Evolutionary conservation across 805 yeast genomes (phyloP).

Genomic region (Lipomyces sp.): DNA sequence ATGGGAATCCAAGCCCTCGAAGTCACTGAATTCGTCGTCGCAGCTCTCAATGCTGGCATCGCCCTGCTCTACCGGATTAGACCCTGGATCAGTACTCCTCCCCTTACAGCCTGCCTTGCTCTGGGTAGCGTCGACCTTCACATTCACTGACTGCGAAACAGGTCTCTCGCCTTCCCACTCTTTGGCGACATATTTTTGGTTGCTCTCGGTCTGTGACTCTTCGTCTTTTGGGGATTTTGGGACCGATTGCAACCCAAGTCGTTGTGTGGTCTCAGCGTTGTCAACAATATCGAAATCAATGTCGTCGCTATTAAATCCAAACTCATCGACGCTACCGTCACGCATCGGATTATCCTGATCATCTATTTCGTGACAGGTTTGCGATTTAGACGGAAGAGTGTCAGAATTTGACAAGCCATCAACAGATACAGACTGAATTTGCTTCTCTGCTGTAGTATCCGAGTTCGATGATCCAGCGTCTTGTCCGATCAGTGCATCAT

Average conservation of each 20-base stretch:
- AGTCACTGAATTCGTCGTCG: background rate
- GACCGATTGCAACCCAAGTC: background rate
- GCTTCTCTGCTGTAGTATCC: background rate
- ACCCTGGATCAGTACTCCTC: background rate
- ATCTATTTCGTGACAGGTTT: background rate
- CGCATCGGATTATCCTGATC: background rate
- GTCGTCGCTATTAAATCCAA: slow-evolving; percentile 16
- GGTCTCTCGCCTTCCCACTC: background rate
- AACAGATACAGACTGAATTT: background rate
- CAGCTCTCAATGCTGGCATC: background rate
- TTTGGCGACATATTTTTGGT: no score
- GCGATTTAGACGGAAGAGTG: background rate
- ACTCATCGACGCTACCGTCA: slow-evolving; percentile 11
- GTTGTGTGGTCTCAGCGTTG: background rate
- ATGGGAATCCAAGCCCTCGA: background rate
- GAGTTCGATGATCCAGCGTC: background rate
- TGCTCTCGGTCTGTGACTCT: no score
- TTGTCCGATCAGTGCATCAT: background rate
- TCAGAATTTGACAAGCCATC: background rate
- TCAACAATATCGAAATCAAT: slow-evolving; percentile 18
- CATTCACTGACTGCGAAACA: background rate
- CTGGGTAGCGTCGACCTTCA: background rate
- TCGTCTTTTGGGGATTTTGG: no score
- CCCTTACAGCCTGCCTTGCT: background rate
- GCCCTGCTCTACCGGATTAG: background rate